These are phyloP conservation scores for Syncephalastrum racemosum DNA, from an alignment of 371 early-diverging fungal genomes.

Conservation along the genomic window DNA sequence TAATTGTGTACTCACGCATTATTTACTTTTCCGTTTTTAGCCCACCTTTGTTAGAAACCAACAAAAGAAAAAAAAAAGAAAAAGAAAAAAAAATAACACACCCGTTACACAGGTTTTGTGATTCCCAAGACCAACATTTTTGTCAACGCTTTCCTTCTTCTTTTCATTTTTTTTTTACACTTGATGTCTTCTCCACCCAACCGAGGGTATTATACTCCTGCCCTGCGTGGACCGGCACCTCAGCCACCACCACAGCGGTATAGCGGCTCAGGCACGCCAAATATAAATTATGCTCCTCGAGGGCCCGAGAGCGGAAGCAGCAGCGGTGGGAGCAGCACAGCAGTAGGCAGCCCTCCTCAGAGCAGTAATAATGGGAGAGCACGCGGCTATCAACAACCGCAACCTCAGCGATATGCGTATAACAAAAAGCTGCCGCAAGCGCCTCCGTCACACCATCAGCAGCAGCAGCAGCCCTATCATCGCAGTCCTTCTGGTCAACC, in stretches of 20 bases:
- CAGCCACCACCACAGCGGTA: background rate
- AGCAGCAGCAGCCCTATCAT: conserved; percentile 5
- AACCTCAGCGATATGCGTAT: conserved; percentile 4
- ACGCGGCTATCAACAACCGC: too few species aligned
- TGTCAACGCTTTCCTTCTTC: conserved; percentile 4
- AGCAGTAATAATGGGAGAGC: background rate
- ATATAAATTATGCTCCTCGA: too few species aligned
- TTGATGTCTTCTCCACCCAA: background rate
- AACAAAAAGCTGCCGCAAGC: too few species aligned
- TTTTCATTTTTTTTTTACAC: conserved; percentile 2
- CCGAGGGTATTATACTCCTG: background rate
- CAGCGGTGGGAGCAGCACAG: background rate
- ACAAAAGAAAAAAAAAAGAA: conserved; percentile 7
- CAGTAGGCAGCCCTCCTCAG: background rate
- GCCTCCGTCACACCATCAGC: conserved; percentile 2
- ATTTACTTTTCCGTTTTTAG: conserved; percentile 17
- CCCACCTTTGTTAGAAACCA: conserved; percentile 15
- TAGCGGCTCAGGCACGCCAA: too few species aligned
- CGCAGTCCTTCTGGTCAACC: conserved; percentile 3
- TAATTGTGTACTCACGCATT: conserved; percentile 2
- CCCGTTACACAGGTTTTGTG: conserved; percentile 11
- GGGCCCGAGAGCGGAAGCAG: too few species aligned
- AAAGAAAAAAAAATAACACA: background rate
- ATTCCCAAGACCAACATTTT: conserved; percentile 8
- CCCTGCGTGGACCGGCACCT: background rate